phyloP scores from a whole-genome alignment of 2,329 filamentous ascomycete genomes.

The Penicillium italicum region DNA sequence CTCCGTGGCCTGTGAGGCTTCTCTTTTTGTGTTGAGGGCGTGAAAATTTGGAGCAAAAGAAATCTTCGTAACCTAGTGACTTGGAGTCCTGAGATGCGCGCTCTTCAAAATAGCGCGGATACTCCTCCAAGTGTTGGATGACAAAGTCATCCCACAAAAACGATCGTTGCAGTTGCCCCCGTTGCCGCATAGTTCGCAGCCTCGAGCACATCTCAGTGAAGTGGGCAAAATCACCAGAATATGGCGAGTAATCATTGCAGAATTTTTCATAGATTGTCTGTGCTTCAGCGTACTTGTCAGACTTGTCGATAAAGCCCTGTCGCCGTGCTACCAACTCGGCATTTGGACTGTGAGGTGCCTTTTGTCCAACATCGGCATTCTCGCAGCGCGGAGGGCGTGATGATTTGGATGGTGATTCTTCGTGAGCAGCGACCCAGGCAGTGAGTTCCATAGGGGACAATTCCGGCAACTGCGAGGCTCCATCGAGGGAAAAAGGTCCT shows the following conservation, averaged over 20 bases:
- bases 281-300: constrained; percentile 21
- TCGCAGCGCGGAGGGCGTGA: neutral
- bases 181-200: constrained; percentile 31
- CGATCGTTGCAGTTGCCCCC: constrained; percentile 32
- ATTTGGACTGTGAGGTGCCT: neutral
- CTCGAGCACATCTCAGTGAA: constrained; percentile 40
- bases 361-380: neutral
- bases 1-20: constrained; percentile 32
- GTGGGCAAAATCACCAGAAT: constrained; percentile 37
- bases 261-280: constrained; percentile 37
- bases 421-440: constrained; percentile 15
- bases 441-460: constrained; percentile 2
- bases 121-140: constrained; percentile 39
- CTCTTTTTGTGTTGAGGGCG: constrained; percentile 36
- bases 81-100: constrained; percentile 25
- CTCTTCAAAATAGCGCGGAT: constrained; percentile 34
- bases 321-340: constrained; percentile 20
- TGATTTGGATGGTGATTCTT: constrained; percentile 16
- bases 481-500: neutral
- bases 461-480: neutral
- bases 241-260: constrained; percentile 38
- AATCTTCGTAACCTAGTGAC: constrained; percentile 37
- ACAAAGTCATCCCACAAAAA: constrained; percentile 48
- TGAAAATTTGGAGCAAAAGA: constrained; percentile 35
- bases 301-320: constrained; percentile 21